These are phyloP conservation scores for Diaporthe vaccinii DNA, from an alignment of 2,329 filamentous ascomycete species.

Conservation along the genomic window DNA sequence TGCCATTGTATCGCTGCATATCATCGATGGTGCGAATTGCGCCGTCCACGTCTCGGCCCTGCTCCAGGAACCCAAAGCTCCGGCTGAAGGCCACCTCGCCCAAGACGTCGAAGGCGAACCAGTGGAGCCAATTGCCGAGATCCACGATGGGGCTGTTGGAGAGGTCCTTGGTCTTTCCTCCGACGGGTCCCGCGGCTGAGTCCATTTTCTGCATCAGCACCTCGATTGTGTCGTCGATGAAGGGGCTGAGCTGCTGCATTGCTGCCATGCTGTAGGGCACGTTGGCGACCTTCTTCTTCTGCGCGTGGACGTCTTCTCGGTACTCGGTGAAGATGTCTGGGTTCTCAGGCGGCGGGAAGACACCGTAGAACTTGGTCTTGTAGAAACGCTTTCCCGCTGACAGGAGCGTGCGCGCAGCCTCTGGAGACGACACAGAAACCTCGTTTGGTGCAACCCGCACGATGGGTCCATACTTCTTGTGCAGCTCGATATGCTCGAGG, in stretches of 20 bases:
- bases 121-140: constrained; percentile 62
- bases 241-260: constrained; percentile 65
- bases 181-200: constrained; percentile 49
- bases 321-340: constrained; percentile 71
- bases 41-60: constrained; percentile 63
- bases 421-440: constrained; percentile 60
- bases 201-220: constrained; percentile 59
- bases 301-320: constrained; percentile 66
- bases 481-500: constrained; percentile 58
- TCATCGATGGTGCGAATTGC: constrained; percentile 67
- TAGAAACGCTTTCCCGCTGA: constrained; percentile 65
- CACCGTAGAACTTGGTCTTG: constrained; percentile 66
- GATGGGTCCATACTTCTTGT: constrained; percentile 60
- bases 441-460: constrained; percentile 65
- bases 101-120: constrained; percentile 63
- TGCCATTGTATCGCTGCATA: constrained; percentile 65
- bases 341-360: constrained; percentile 69
- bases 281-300: constrained; percentile 67
- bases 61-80: constrained; percentile 65
- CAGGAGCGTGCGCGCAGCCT: constrained; percentile 59
- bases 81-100: constrained; percentile 66
- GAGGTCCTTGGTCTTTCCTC: constrained; percentile 41
- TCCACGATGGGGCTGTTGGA: constrained; percentile 52
- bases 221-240: constrained; percentile 66
- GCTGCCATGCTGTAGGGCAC: constrained; percentile 67